Evolutionary conservation across 2,329 filamentous ascomycete genomes (phyloP).

Genomic region (Ciborinia camelliae): DNA sequence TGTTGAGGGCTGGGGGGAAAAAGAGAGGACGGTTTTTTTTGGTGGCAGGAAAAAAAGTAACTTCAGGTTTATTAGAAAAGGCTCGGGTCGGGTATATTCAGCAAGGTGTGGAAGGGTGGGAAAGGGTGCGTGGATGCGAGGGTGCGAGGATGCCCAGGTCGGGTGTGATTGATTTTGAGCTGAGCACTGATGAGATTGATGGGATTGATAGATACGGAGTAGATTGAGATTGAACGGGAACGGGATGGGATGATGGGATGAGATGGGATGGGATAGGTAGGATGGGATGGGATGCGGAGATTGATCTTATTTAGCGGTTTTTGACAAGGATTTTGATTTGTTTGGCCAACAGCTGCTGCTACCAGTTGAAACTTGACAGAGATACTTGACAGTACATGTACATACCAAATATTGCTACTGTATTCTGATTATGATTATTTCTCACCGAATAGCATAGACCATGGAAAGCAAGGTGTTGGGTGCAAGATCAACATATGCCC

Average conservation of each 20-base stretch:
- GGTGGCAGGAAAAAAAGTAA: slow-evolving; percentile 13
- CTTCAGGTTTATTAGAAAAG: background rate
- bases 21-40: background rate
- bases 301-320: slow-evolving; percentile 9
- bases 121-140: background rate
- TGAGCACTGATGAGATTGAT: background rate
- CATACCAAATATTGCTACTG: too few relatives aligned
- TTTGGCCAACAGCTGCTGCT: too few relatives aligned
- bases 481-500: too few relatives aligned
- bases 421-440: too few relatives aligned
- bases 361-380: too few relatives aligned
- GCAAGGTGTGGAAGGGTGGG: background rate
- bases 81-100: slow-evolving; percentile 4
- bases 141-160: too few relatives aligned
- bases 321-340: slow-evolving; percentile 2
- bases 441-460: slow-evolving; percentile 14
- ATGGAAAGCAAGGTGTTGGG: background rate
- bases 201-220: background rate
- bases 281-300: slow-evolving; percentile 9
- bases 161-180: background rate
- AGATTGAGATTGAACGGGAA: background rate
- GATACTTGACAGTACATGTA: too few relatives aligned
- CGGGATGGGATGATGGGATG: too few relatives aligned
- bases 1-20: background rate
- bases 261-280: too few relatives aligned